Base-by-base conservation (phyloP, 75 land plant genomes). In the Cupressus sempervirens region DNA sequence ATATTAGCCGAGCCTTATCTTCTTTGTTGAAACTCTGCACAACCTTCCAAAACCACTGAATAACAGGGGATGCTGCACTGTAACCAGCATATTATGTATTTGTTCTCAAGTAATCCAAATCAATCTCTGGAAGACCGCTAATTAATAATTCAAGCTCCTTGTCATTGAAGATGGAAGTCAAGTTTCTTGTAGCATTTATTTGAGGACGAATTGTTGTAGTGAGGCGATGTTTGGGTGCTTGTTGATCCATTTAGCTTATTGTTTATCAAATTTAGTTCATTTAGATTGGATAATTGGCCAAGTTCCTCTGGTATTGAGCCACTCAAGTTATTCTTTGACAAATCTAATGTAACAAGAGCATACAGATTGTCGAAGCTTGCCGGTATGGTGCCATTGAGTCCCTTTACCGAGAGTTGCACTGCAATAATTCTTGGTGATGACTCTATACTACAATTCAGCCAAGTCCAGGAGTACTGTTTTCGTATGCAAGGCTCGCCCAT, bases 111-210 rank as follows among this genome's bases (percentile, higher is more conserved):
- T 95, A 94, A 86, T 95, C 97, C 93, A 95, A 88, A 86, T 97
- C 99, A 81, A 97, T 97, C 86, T 97, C 99, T 35, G 99, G 99
- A 81, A 97, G 99, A 7, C 99, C 99, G 88, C 99, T 96, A 53
- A 97, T 97, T 54, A 97, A 85, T 30, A 97, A 89, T 85, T 97
- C 99, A 76, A 97, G 89, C 85, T 97, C 99, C 91, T 92, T 97
- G 83, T 97, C 99, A 89, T 97, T 96, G 70, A 97, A 97, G 48
- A 97, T 97, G 36, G 98, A 93, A 76, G 96, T 91, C 79, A 97
- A 76, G 11, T 97, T 96, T 56, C 90, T 87, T 36, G 95, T 96
- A 13, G 99, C 95, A 88, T 90, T 96, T 52, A 97, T 97, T 86
- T 97, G 99, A 83, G 96, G 99, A 83, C 98, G 93, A 80, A 97